Evolutionary conservation across 2,329 filamentous ascomycete species (phyloP).

Genomic region (Claviceps fusiformis): DNA sequence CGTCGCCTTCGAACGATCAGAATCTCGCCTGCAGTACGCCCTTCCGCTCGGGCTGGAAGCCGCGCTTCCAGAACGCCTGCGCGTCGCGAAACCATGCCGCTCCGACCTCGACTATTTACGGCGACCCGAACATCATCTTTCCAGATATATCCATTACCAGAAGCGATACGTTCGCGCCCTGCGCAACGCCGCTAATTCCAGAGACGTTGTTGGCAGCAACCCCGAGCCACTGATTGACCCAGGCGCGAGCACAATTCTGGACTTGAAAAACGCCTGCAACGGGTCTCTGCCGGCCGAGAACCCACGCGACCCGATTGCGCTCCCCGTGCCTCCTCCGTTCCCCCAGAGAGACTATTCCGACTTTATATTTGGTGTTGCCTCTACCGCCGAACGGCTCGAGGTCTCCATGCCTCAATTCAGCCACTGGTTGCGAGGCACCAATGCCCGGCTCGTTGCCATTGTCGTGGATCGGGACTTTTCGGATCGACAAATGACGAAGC

Average conservation of each 20-base stretch:
- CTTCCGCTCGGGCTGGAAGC: constrained; percentile 12
- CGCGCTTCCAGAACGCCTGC: constrained; percentile 10
- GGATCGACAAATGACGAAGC: constrained; percentile 12
- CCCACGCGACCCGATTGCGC: constrained; percentile 27
- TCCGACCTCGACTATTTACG: constrained; percentile 17
- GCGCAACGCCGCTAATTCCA: constrained; percentile 19
- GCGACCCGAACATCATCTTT: constrained; percentile 20
- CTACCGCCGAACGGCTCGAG: constrained; percentile 34
- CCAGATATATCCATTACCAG: constrained; percentile 28
- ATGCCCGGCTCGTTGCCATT: constrained; percentile 36
- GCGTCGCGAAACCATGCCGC: constrained; percentile 10
- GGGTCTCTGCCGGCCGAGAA: constrained; percentile 3
- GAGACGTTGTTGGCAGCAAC: constrained; percentile 24
- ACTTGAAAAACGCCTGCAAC: constrained; percentile 15
- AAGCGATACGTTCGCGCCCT: constrained; percentile 29
- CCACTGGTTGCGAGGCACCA: constrained; percentile 41
- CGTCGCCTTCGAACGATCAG: constrained; percentile 4
- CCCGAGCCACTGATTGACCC: constrained; percentile 22
- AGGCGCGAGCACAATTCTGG: constrained; percentile 15
- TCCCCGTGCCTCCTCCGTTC: constrained; percentile 32
- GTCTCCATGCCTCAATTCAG: constrained; percentile 36
- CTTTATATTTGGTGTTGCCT: constrained; percentile 45
- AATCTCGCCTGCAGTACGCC: constrained; percentile 5
- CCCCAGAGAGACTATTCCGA: constrained; percentile 31
- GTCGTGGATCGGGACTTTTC: constrained; percentile 26